Evolutionary conservation across 164 flowering plant genomes (phyloP).

Genomic region (Tinospora cordifolia): DNA sequence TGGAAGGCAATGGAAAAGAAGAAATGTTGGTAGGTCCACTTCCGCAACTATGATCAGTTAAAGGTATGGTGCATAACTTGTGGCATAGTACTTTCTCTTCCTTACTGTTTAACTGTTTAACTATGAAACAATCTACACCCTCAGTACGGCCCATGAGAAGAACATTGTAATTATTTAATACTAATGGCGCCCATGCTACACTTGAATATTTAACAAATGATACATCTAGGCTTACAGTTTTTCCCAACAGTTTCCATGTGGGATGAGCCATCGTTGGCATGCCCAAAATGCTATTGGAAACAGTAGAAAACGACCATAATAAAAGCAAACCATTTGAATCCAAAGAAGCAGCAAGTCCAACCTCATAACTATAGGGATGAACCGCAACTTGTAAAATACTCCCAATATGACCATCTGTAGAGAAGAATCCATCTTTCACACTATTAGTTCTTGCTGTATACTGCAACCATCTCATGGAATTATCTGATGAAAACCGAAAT

Average conservation of each 20-base stretch:
- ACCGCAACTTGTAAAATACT: constrained; percentile 58
- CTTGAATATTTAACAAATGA: constrained; percentile 42
- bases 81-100: constrained; percentile 32
- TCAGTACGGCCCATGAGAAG: constrained; percentile 61
- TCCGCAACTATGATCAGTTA: constrained; percentile 25
- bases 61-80: constrained; percentile 68
- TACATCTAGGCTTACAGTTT: constrained; percentile 18
- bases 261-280: constrained; percentile 40
- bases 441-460: constrained; percentile 23
- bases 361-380: constrained; percentile 52
- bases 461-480: constrained; percentile 52
- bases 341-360: constrained; percentile 65
- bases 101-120: constrained; percentile 29
- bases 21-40: constrained; percentile 44
- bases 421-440: constrained; percentile 29
- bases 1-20: constrained; percentile 46
- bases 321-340: constrained; percentile 70
- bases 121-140: constrained; percentile 69
- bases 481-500: constrained; percentile 52
- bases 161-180: constrained; percentile 39
- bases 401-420: constrained; percentile 61
- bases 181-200: constrained; percentile 74
- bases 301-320: constrained; percentile 62
- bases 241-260: constrained; percentile 53
- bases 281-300: constrained; percentile 33